Conservation (phyloP, 352 stramenopile species). For the Pythium guiyangense region DNA sequence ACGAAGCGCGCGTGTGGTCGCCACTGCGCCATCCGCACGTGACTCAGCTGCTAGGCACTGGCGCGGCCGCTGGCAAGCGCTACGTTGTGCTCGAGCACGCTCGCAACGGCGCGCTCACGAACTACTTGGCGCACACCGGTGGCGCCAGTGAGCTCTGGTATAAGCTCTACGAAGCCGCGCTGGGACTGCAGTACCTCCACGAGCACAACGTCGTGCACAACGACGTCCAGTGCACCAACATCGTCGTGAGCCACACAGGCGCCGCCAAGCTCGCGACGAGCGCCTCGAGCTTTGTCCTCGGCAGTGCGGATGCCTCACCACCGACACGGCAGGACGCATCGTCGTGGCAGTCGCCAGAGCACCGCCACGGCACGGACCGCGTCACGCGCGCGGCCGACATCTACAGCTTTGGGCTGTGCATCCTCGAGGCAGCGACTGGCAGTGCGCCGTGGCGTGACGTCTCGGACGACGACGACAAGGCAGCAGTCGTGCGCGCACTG, state of each 20-base stretch:
- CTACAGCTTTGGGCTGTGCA: constrained; percentile 13
- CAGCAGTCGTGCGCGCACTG: neutral
- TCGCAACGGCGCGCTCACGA: neutral
- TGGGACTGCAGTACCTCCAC: constrained; percentile 17
- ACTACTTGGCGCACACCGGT: neutral
- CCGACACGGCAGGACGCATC: neutral
- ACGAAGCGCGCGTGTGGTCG: no score
- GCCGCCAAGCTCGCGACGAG: neutral
- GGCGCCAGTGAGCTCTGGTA: constrained; percentile 42
- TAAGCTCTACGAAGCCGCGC: constrained; percentile 17
- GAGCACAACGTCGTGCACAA: constrained; percentile 12
- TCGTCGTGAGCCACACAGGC: constrained; percentile 8
- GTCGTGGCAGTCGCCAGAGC: constrained; percentile 4
- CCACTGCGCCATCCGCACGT: neutral
- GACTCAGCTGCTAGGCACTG: neutral
- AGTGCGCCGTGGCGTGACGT: neutral
- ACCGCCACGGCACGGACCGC: neutral
- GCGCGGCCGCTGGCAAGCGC: neutral
- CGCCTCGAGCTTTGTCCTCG: neutral
- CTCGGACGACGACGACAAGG: neutral
- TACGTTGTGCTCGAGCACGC: constrained; percentile 1
- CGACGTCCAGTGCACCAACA: no score
- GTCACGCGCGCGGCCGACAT: constrained; percentile 7
- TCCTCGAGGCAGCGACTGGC: constrained; percentile 10
- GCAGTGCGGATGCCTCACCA: neutral